Evolutionary conservation across 2,329 filamentous ascomycete species (phyloP).

Genomic region (Boeremia exigua): DNA sequence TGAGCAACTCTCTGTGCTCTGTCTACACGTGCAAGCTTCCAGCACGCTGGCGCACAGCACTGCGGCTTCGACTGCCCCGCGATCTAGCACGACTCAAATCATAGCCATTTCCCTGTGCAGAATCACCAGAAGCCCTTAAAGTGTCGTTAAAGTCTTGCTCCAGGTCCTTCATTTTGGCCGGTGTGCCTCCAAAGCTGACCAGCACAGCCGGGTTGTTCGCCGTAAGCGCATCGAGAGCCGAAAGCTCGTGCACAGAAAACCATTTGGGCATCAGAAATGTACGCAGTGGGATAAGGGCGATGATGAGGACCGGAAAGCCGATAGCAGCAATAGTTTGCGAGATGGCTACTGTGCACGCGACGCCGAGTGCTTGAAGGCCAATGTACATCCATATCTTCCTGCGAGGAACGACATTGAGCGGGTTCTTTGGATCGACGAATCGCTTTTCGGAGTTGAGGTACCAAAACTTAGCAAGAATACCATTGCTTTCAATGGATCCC

Average conservation of each 20-base stretch:
- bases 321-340: slow-evolving; percentile 65
- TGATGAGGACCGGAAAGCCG: slow-evolving; percentile 63
- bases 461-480: slow-evolving; percentile 57
- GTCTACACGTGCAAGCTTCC: slow-evolving; percentile 21
- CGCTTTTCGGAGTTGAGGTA: slow-evolving; percentile 55
- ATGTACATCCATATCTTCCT: slow-evolving; percentile 58
- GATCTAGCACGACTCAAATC: slow-evolving; percentile 11
- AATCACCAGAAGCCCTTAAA: slow-evolving; percentile 18
- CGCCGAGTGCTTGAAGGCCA: slow-evolving; percentile 55
- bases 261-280: slow-evolving; percentile 57
- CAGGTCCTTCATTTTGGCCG: slow-evolving; percentile 39
- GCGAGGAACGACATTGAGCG: slow-evolving; percentile 51
- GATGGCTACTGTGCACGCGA: slow-evolving; percentile 59
- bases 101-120: slow-evolving; percentile 6
- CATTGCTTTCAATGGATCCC: slow-evolving; percentile 55
- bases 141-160: slow-evolving; percentile 31
- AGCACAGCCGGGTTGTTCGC: slow-evolving; percentile 59
- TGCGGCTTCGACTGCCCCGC: slow-evolving; percentile 13
- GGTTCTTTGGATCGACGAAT: slow-evolving; percentile 56
- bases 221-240: slow-evolving; percentile 59
- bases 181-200: slow-evolving; percentile 58
- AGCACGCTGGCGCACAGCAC: slow-evolving; percentile 29
- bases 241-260: slow-evolving; percentile 57
- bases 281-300: slow-evolving; percentile 61
- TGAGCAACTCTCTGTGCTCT: background rate